Evolutionary conservation across 441 rosid species (phyloP), one percentile per base, ranked within the genome.

Genomic region (Erodium trifolium): DNA sequence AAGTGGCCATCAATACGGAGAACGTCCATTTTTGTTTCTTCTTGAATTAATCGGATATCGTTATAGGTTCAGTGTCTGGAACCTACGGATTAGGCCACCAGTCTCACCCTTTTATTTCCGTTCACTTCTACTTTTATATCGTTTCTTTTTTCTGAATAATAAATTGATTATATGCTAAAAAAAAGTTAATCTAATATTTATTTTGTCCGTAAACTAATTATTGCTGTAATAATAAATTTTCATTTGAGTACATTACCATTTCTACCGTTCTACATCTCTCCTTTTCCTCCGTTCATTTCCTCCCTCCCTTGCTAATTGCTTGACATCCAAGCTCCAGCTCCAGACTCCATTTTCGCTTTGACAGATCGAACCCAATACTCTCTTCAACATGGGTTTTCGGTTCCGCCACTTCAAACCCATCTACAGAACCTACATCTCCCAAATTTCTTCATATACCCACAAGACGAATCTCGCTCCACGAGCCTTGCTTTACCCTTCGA

Each of bases 371-470:
- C 57, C 17, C 11, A 13, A n/a, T 4, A 49, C 5, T 0, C 57
- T 51, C 59, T 0, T 13, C 59, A 51, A 51, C 19, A 88, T 87
- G 93, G 84, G 84, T 67, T 83, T 78, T 71, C 82, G 88, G 73
- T 77, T 82, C 66, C 66, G 43, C 71, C 69, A 72, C 41, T 65
- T 82, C 70, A 70, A 63, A 73, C 78, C 81, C 69, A 19, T 86
- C 1, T 80, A 16, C 82, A 81, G 77, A 70, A 72, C 82, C 71
- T 75, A 76, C 69, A 66, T 79, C 72, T 72, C 82, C 41, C 73
- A 77, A 49, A 60, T 76, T 31, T 70, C 76, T 65, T 72, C 76
- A 1, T 65, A 71, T 65, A 1, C 18, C 59, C 59, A 51, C 74
- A 69, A 65, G 63, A 51, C 6, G 41, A 37, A 71, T 49, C 68